Base-by-base conservation (phyloP, 805 yeast genomes). In the Henningerozyma blattae region DNA sequence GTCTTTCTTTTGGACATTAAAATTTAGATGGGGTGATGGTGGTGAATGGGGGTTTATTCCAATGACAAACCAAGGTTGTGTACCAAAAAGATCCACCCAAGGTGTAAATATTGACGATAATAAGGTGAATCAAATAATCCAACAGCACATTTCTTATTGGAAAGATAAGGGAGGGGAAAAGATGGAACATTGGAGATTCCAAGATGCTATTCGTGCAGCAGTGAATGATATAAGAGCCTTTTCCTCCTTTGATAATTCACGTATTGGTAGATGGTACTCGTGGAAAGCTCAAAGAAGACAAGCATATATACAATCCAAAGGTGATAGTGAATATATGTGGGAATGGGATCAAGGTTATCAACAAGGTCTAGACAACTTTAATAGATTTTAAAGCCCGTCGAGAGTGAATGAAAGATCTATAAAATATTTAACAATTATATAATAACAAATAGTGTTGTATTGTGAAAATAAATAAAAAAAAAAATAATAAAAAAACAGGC, bases 31-130 rank as follows among this genome's bases (percentile, higher is more conserved):
- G 37, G 96, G 96, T 2, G 79, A 77, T 49, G 96, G 96, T 28
- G 97, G 97, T 13, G 96, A 85, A 59, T 89, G 97, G 97, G 96
- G 91, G 32, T 78, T 84, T 58, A 66, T 68, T 17, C 81, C 85
- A 25, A 83, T 82, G 86, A 61, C 68, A 15, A 75, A 77, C 16
- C 58, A 60, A 34, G 85, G 84, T 1, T 70, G 75, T 7, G 54
- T 75, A 17, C 70, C 73, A 4, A 36, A 52, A 13, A 39, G 67
- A 28, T 41, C 46, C 0, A 36, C 34, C 4, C 30, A 27, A 3
- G 27, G 36, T 3, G 40, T 34, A 25, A 27, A 20, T 14, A 56
- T 60, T 16, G 50, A 50, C 66, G 39, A 53, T 60, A 20, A 40
- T 47, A 8, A 65, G 65, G 16, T 59, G 27, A 28, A 37, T 5